These are phyloP conservation scores for Moricandia arvensis DNA, from an alignment of 345 rosid species.

Conservation along the genomic window DNA sequence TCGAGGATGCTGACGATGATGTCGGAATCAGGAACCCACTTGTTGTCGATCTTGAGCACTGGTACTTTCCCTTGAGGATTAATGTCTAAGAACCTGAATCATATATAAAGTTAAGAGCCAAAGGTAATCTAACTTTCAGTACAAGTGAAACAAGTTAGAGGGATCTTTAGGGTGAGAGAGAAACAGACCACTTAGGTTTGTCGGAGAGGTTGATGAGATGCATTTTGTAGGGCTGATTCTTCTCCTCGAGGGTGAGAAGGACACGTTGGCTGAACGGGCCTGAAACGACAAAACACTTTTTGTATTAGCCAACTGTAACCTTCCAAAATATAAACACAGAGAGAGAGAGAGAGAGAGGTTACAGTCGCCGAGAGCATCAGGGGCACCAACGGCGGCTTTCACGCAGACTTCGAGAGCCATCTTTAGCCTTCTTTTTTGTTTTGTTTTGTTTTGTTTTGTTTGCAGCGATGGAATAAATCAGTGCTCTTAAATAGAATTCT, in stretches of 20 bases:
- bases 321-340: neutral
- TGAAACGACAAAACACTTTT: constrained; percentile 27
- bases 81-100: constrained; percentile 65
- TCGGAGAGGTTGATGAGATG: constrained; percentile 55
- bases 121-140: too few species aligned
- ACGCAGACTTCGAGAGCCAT: constrained; percentile 84
- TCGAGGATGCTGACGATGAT: constrained; percentile 73
- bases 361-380: constrained; percentile 77
- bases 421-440: neutral
- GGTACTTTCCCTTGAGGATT: constrained; percentile 88
- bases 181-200: constrained; percentile 77
- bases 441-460: too few species aligned
- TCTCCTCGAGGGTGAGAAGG: constrained; percentile 80
- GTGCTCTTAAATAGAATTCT: neutral
- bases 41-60: constrained; percentile 64
- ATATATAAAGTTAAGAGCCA: neutral
- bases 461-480: constrained; percentile 5
- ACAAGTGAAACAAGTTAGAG: neutral
- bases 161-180: neutral
- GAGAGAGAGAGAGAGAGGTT: neutral
- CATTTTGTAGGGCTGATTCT: constrained; percentile 59
- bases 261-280: constrained; percentile 78
- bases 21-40: constrained; percentile 89
- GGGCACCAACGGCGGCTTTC: constrained; percentile 77
- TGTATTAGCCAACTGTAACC: neutral